Evolutionary conservation across 2,329 filamentous ascomycete genomes (phyloP), one percentile per base, ranked within the genome.

Genomic region (Trichoderma atrobrunneum): DNA sequence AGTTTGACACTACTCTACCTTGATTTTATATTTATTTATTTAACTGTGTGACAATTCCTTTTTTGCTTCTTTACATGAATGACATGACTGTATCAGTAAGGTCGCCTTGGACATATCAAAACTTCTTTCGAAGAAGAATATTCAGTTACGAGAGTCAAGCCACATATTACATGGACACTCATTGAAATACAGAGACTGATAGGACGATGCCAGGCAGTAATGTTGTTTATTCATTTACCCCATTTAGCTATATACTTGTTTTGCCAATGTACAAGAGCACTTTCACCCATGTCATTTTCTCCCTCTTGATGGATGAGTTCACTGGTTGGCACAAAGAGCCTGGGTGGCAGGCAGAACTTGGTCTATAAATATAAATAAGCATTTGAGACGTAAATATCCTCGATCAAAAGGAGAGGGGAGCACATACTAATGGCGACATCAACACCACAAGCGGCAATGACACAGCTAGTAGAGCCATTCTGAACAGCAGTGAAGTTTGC

Each of bases 291-390:
- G 12, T 30, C 7, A 8, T 21, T 51, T 51, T 43, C 7, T 11
- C 30, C 5, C 30, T 6, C 5, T 5, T 8, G 26, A 32, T 21
- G n/a, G 7, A 21, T 63, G 21, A 28, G 12, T 43, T 69, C 14
- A 68, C 21, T 68, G 65, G 24, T 36, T n/a, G 30, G 36, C 59
- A 11, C 68, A 70, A 24, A 70, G 30, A 56, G 57, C 60, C 14
- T 70, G 16, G 12, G 56, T 21, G 21, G 59, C 68, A 30, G 59
- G 59, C 11, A 57, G 32, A 43, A 63, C 68, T 6, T 63, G 5
- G 30, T 63, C 68, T 70, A 39, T 43, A 12, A 10, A 16, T 21
- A 32, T 11, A n/a, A 2, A 16, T 69, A 24, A 69, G 56, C 21
- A 32, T 60, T 26, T 12, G n/a, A 64, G n/a, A 24, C 11, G 16